A percentile compares a stretch with the other conserved stretches of the same genome.
Conservation (phyloP, 176 grass and related monocot species). For the Guadua angustifolia region DNA sequence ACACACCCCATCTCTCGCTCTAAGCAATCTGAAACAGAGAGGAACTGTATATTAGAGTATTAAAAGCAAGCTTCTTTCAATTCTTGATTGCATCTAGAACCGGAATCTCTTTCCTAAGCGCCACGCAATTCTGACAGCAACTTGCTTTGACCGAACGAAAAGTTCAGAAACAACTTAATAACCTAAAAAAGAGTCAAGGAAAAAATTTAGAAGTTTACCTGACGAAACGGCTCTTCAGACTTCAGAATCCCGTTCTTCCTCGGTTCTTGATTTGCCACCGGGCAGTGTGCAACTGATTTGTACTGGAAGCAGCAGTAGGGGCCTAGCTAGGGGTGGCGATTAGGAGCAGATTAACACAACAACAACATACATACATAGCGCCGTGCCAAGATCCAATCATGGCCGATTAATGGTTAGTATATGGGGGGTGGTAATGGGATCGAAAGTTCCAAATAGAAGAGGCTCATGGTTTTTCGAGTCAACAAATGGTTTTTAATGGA, state of each 20-base stretch:
- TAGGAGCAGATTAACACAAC: conserved; percentile 8
- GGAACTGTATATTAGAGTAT: neutral
- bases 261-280: neutral
- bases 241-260: conserved; percentile 11
- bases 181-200: neutral
- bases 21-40: conserved; percentile 13
- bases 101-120: neutral
- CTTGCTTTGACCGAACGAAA: neutral
- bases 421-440: conserved; percentile 10
- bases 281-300: conserved; percentile 1
- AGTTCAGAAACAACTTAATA: neutral
- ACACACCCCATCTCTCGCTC: conserved; percentile 71
- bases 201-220: conserved; percentile 26
- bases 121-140: neutral
- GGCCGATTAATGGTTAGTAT: conserved; percentile 34
- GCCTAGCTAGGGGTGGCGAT: neutral
- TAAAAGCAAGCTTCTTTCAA: neutral
- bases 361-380: conserved; percentile 27
- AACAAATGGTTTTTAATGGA: conserved; percentile 45
- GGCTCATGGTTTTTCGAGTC: conserved; percentile 51
- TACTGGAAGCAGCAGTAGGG: neutral
- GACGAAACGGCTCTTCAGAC: conserved; percentile 15
- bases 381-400: conserved; percentile 52
- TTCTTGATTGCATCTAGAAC: neutral
- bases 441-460: conserved; percentile 58